Conservation (phyloP, 371 early-diverging fungal genomes). For the Mucor piriformis region DNA sequence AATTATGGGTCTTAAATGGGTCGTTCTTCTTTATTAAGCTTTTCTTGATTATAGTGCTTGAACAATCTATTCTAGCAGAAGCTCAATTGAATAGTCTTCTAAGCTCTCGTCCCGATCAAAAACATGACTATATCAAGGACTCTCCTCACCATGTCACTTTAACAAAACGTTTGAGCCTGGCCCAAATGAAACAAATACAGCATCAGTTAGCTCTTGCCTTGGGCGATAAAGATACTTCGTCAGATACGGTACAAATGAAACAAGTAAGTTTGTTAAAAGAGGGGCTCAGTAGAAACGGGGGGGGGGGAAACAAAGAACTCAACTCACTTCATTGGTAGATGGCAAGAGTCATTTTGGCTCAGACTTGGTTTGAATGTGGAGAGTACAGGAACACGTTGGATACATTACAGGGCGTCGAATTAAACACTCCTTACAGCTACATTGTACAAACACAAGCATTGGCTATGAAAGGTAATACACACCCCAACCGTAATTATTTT, state of each 20-base stretch:
- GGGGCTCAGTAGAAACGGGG: neutral
- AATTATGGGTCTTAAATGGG: neutral
- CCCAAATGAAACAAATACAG: conserved; percentile 26
- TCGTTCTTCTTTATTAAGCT: neutral
- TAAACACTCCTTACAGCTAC: conserved; percentile 47
- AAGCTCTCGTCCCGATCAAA: neutral
- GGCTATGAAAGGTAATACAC: conserved; percentile 49
- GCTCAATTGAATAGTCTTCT: neutral
- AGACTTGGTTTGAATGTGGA: conserved; percentile 42
- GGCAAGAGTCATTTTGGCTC: conserved; percentile 40
- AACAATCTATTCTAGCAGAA: conserved; percentile 20
- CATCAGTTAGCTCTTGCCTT: conserved; percentile 26
- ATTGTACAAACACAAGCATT: conserved; percentile 45
- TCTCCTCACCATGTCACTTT: conserved; percentile 26
- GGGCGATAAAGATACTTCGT: conserved; percentile 19
- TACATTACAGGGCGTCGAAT: conserved; percentile 16
- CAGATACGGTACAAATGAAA: conserved; percentile 18
- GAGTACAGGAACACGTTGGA: conserved; percentile 33
- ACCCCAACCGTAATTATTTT: neutral
- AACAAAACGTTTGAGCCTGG: conserved; percentile 18
- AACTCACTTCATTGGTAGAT: conserved; percentile 28
- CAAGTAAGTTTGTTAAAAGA: neutral
- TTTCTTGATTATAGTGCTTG: conserved; percentile 1
- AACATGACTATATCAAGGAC: conserved; percentile 18
- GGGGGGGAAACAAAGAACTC: neutral